Percentiles rank a stretch among this genome's conserved stretches.
Conservation (phyloP, 371 early-diverging fungal species). For the Fennellomyces sp. region DNA sequence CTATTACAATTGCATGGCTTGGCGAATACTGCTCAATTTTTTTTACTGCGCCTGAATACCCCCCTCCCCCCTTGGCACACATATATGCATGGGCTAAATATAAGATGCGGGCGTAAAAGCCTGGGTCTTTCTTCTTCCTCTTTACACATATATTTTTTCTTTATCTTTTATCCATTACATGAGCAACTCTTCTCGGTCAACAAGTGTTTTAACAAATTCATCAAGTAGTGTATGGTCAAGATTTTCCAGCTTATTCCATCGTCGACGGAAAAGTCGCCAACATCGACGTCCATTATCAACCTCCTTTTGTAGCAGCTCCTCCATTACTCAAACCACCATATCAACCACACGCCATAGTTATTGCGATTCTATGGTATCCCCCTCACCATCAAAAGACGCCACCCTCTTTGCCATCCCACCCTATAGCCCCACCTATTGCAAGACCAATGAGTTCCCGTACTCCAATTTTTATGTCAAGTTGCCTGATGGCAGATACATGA, state of each 20-base stretch:
- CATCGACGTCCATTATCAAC: background rate
- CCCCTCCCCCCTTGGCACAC: background rate
- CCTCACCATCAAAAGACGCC: background rate
- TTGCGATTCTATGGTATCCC: background rate
- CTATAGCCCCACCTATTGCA: slow-evolving; percentile 49
- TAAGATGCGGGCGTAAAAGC: background rate
- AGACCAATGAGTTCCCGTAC: slow-evolving; percentile 47
- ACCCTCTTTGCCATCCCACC: slow-evolving; percentile 33
- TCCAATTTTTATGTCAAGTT: slow-evolving; percentile 51
- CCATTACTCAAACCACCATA: background rate
- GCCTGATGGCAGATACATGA: slow-evolving; percentile 52
- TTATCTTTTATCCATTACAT: background rate
- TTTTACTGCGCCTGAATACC: no score
- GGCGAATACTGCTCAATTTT: no score
- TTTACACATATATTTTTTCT: background rate
- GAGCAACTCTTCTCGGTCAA: background rate
- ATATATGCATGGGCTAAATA: background rate
- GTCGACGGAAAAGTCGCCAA: background rate
- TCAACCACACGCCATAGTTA: no score
- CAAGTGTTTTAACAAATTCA: background rate
- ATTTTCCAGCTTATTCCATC: background rate
- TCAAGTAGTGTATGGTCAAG: slow-evolving; percentile 4
- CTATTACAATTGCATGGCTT: no score
- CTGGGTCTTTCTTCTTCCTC: background rate
- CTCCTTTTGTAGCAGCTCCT: background rate